phyloP scores from a whole-genome alignment of 1,139 yeast genomes.

The Debaryomycetaceae sp. region DNA sequence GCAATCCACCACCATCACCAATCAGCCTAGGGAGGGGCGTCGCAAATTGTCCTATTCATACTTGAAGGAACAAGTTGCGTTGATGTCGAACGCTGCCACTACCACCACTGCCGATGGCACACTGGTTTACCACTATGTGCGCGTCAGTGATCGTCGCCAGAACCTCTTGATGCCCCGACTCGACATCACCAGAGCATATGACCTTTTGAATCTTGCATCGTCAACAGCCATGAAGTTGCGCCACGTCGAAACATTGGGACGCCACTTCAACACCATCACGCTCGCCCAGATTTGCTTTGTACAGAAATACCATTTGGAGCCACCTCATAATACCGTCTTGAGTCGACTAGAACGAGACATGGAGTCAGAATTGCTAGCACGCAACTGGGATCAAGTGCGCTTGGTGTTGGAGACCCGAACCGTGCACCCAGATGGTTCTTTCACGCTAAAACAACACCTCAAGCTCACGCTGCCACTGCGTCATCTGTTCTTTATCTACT shows the following conservation, averaged over 20 bases:
- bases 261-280: conserved; percentile 2
- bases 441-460: background rate
- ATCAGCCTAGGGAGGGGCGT: background rate
- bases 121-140: background rate
- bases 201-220: conserved; percentile 1
- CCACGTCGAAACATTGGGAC: conserved; percentile 4
- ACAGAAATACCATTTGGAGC: conserved; percentile 6
- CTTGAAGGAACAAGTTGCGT: background rate
- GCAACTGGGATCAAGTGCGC: conserved; percentile 1
- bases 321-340: background rate
- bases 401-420: background rate
- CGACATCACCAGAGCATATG: conserved; percentile 4
- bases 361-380: conserved; percentile 3
- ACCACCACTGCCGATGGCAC: background rate
- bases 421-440: no score
- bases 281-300: conserved; percentile 5
- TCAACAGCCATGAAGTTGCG: background rate
- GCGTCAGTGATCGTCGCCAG: conserved; percentile 3
- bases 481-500: conserved; percentile 5
- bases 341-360: conserved; percentile 2
- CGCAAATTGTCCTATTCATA: conserved; percentile 3
- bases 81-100: background rate
- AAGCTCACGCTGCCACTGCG: background rate
- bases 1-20: conserved; percentile 3
- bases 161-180: conserved; percentile 1